A percentile compares a stretch with the other conserved stretches of the same genome.
phyloP scores from a whole-genome alignment of 2,329 filamentous ascomycete species.

The Aspergillus arachidicola region DNA sequence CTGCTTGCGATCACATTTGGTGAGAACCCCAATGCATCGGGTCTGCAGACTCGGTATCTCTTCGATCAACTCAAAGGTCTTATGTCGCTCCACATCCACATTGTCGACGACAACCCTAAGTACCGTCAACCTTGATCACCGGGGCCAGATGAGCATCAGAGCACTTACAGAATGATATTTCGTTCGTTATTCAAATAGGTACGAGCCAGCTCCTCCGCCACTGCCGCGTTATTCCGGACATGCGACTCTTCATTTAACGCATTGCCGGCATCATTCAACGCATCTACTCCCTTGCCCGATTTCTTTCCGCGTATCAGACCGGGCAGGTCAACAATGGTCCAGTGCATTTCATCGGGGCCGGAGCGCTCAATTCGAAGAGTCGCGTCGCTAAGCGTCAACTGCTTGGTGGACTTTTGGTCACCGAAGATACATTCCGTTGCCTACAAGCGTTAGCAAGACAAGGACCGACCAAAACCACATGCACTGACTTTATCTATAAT shows the following conservation, averaged over 20 bases:
- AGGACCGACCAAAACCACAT: background rate
- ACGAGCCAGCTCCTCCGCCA: background rate
- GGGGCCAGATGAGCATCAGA: background rate
- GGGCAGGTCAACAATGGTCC: background rate
- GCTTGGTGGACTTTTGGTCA: background rate
- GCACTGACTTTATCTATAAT: background rate
- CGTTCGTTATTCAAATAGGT: background rate
- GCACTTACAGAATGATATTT: background rate
- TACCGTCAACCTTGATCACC: background rate
- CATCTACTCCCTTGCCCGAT: background rate
- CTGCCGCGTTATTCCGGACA: background rate
- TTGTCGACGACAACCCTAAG: constrained; percentile 19
- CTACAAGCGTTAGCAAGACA: background rate
- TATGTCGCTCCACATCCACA: constrained; percentile 18
- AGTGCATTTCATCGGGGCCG: background rate
- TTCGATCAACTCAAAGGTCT: constrained; percentile 13
- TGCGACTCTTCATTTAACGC: background rate
- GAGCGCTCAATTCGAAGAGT: background rate
- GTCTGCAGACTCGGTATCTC: constrained; percentile 10
- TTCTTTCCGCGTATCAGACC: background rate
- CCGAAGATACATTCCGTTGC: background rate
- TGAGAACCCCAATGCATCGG: constrained; percentile 19
- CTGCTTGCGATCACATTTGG: constrained; percentile 20
- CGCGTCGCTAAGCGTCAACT: background rate
- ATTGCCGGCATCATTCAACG: background rate